Evolutionary conservation across 2,329 filamentous ascomycete species (phyloP).

Genomic region (Alternaria panax): DNA sequence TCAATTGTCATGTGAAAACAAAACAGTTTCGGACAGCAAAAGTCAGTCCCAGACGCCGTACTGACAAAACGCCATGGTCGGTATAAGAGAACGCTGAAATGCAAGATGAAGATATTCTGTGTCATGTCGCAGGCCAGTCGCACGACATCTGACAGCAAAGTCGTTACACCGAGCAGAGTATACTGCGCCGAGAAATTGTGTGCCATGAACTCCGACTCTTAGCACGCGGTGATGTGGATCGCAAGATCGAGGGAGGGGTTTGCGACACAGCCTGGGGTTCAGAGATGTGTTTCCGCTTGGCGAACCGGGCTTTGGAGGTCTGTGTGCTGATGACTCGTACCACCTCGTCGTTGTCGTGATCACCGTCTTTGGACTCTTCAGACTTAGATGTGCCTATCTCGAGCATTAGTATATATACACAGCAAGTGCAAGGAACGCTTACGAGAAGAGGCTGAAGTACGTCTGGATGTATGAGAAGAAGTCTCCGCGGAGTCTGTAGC

Average conservation of each 20-base stretch:
- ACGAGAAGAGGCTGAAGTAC: conserved; percentile 17
- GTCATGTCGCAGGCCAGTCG: neutral
- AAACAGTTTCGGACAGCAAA: neutral
- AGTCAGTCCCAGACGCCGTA: neutral
- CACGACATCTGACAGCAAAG: neutral
- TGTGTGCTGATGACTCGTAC: conserved; percentile 4
- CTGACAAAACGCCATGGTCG: neutral
- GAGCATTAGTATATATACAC: neutral
- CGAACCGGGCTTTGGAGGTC: neutral
- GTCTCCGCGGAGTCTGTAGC: conserved; percentile 12
- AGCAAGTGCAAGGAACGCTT: neutral
- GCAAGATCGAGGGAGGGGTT: neutral
- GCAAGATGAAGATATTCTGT: neutral
- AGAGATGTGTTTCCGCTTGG: conserved; percentile 3
- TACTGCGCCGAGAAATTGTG: conserved; percentile 10
- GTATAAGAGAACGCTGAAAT: neutral
- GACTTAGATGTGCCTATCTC: conserved; percentile 8
- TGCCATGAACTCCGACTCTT: conserved; percentile 14
- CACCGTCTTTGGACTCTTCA: conserved; percentile 5
- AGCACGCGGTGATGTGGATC: conserved; percentile 6
- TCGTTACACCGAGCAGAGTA: conserved; percentile 17
- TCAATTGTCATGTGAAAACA: conserved; percentile 7
- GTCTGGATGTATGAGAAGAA: conserved; percentile 14
- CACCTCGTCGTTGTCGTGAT: conserved; percentile 6
- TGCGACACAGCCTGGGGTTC: neutral